phyloP scores from a whole-genome alignment of 345 rosid genomes.

The Ailanthus altissimus region DNA sequence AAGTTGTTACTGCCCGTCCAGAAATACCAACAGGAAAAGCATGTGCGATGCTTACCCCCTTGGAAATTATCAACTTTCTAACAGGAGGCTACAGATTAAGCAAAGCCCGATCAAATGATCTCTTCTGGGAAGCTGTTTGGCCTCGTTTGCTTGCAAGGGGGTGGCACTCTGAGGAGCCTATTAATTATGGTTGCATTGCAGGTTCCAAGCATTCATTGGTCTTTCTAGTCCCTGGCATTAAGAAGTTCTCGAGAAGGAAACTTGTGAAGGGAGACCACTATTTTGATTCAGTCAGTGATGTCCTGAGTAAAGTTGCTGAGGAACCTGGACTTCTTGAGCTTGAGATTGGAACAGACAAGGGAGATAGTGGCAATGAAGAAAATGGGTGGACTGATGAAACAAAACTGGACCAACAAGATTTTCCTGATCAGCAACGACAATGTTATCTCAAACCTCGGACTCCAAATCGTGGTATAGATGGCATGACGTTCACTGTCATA shows the following conservation, averaged over 20 bases:
- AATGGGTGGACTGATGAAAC: constrained; percentile 23
- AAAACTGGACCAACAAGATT: constrained; percentile 34
- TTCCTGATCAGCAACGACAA: constrained; percentile 36
- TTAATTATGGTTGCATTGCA: constrained; percentile 32
- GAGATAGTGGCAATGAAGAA: constrained; percentile 25
- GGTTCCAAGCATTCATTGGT: constrained; percentile 58
- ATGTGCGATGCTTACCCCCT: constrained; percentile 51
- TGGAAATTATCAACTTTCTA: constrained; percentile 60
- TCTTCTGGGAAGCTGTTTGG: constrained; percentile 98
- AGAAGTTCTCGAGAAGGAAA: constrained; percentile 72
- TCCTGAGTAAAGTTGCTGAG: constrained; percentile 48
- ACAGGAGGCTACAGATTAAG: constrained; percentile 73
- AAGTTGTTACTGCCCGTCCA: constrained; percentile 37
- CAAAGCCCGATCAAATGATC: constrained; percentile 74
- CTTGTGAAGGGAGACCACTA: constrained; percentile 75
- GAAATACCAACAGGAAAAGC: constrained; percentile 67
- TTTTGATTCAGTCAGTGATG: constrained; percentile 67
- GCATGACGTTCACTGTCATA: constrained; percentile 50
- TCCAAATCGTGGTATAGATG: constrained; percentile 22
- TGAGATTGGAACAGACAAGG: constrained; percentile 29
- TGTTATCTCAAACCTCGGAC: constrained; percentile 53
- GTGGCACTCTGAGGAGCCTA: constrained; percentile 90
- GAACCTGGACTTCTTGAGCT: constrained; percentile 58
- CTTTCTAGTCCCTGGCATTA: constrained; percentile 69
- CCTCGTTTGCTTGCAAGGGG: constrained; percentile 86